A percentile compares a stretch with the other conserved stretches of the same genome.
Evolutionary conservation across 192 early-diverging fungal genomes (phyloP).

Genomic region (Backusella mclennaniae): DNA sequence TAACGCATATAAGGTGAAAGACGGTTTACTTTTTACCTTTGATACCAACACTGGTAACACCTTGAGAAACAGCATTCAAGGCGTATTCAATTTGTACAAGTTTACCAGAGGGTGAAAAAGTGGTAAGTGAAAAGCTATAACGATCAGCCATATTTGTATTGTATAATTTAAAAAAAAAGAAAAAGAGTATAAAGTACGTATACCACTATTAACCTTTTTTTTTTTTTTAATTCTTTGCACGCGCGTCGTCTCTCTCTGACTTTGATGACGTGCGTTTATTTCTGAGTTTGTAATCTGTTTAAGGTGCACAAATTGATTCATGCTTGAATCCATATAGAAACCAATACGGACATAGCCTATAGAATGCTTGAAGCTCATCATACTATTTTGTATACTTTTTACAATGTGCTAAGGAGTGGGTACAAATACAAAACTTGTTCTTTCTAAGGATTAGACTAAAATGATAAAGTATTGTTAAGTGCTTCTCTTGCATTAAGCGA

Average conservation of each 20-base stretch:
- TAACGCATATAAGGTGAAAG: background rate
- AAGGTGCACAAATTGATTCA: no score
- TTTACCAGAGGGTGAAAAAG: slow-evolving; percentile 99
- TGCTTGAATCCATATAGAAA: no score
- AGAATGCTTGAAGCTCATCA: no score
- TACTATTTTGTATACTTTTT: no score
- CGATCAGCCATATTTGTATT: slow-evolving; percentile 50
- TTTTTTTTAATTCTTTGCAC: background rate
- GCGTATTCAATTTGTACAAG: slow-evolving; percentile 99
- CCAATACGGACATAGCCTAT: no score
- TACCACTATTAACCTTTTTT: background rate
- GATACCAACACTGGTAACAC: slow-evolving; percentile 92
- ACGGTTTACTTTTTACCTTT: slow-evolving; percentile 61
- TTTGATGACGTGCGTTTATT: background rate
- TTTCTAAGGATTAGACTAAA: no score
- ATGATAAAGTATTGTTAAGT: no score
- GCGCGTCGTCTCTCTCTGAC: background rate
- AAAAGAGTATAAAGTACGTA: slow-evolving; percentile 2
- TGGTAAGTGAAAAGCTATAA: slow-evolving; percentile 98
- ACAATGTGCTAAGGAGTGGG: no score
- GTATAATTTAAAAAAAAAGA: background rate
- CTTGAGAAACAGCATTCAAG: slow-evolving; percentile 85
- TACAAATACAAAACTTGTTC: no score
- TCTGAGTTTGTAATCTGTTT: no score
- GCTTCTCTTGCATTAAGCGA: no score